Conservation (phyloP, 148 eudicot genomes). For the Euryodendron excelsum region DNA sequence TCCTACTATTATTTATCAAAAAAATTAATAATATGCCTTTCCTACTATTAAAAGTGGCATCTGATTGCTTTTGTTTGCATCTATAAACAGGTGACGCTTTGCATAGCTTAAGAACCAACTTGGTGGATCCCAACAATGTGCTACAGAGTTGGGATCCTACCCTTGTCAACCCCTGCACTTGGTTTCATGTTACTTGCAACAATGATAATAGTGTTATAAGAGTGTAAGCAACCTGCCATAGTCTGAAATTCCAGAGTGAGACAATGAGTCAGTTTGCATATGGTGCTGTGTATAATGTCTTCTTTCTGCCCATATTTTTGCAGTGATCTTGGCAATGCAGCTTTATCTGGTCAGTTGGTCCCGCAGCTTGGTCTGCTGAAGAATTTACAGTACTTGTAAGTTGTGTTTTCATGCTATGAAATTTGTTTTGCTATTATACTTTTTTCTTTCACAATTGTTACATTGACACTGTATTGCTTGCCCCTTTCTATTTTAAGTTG, state of each 20-base stretch:
- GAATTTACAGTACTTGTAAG: slow-evolving; percentile 95
- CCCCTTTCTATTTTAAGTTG: neutral
- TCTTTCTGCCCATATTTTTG: slow-evolving; percentile 3
- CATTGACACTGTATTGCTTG: neutral
- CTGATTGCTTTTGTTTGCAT: slow-evolving; percentile 3
- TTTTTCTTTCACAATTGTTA: neutral
- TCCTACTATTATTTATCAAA: no score
- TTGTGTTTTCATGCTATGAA: slow-evolving; percentile 1
- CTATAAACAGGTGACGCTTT: slow-evolving; percentile 66
- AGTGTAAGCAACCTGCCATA: slow-evolving; percentile 45
- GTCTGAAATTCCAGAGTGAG: neutral
- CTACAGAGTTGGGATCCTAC: slow-evolving; percentile 88
- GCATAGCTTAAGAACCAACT: slow-evolving; percentile 53
- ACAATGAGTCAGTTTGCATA: neutral
- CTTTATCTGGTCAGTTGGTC: slow-evolving; percentile 81
- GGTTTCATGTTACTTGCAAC: slow-evolving; percentile 88
- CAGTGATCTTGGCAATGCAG: slow-evolving; percentile 99
- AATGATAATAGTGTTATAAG: slow-evolving; percentile 75
- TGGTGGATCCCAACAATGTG: slow-evolving; percentile 66
- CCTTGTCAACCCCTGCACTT: slow-evolving; percentile 81
- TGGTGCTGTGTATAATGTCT: neutral
- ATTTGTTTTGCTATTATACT: neutral
- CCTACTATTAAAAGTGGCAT: no score
- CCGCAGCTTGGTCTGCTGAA: slow-evolving; percentile 80
- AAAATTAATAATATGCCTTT: no score